These are phyloP conservation scores for Nematodospora anomalae DNA, from an alignment of 1,139 yeast genomes.

Conservation along the genomic window DNA sequence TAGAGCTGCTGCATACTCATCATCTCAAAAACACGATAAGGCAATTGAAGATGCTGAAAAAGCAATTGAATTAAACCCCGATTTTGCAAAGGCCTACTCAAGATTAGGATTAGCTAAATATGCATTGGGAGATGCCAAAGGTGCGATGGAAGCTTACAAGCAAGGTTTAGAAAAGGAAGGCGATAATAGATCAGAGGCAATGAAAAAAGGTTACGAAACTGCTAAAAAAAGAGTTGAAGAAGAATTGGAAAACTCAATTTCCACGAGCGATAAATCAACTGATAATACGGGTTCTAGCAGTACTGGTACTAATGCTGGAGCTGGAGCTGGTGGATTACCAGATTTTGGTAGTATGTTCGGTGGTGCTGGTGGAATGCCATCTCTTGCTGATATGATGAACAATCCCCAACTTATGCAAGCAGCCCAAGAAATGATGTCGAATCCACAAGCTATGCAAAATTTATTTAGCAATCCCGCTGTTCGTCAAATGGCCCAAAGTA, in stretches of 20 bases:
- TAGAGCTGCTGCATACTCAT: conserved; percentile 96
- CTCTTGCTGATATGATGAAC: conserved; percentile 62
- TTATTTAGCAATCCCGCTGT: conserved; percentile 82
- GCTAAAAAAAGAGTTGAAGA: conserved; percentile 85
- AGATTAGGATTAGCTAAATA: conserved; percentile 92
- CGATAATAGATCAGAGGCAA: conserved; percentile 77
- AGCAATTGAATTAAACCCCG: conserved; percentile 76
- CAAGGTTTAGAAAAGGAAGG: conserved; percentile 88
- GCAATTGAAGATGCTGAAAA: conserved; percentile 83
- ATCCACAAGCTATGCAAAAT: conserved; percentile 76
- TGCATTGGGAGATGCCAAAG: conserved; percentile 86
- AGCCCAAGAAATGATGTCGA: conserved; percentile 89
- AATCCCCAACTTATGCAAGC: conserved; percentile 92
- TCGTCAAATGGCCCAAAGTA: conserved; percentile 71
- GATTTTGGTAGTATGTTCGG: conserved; percentile 65
- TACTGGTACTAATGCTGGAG: conserved; percentile 37
- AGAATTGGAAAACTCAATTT: conserved; percentile 54
- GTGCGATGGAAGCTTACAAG: conserved; percentile 87
- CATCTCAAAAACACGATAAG: conserved; percentile 66
- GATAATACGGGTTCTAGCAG: conserved; percentile 15
- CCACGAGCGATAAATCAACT: conserved; percentile 19
- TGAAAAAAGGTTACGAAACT: conserved; percentile 91
- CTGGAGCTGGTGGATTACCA: conserved; percentile 67
- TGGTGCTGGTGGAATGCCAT: conserved; percentile 63
- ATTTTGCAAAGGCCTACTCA: conserved; percentile 89